A percentile compares a stretch with the other conserved stretches of the same genome.
These are phyloP conservation scores for Nicotiana paniculata DNA, from an alignment of 257 asterid genomes.

Conservation along the genomic window DNA sequence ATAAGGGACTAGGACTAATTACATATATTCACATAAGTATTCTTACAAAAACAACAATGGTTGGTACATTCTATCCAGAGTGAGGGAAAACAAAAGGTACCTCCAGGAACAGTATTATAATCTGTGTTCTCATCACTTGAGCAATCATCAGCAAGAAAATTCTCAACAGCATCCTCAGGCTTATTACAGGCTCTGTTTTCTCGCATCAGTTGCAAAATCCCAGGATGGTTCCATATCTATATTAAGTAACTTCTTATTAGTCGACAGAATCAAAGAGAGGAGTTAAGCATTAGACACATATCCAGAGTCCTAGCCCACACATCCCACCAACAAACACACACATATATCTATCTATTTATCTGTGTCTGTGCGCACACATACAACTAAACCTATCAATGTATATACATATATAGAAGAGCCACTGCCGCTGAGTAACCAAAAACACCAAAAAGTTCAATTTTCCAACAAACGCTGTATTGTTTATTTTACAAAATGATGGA, in stretches of 20 bases:
- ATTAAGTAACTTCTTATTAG: slow-evolving; percentile 8
- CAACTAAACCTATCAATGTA: background rate
- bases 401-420: background rate
- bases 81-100: slow-evolving; percentile 28
- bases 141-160: slow-evolving; percentile 64
- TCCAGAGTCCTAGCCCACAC: background rate
- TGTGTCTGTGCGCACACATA: background rate
- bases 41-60: background rate
- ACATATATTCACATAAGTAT: too few relatives aligned
- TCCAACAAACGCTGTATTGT: background rate
- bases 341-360: background rate
- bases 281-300: background rate
- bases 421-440: background rate
- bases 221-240: slow-evolving; percentile 99
- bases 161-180: slow-evolving; percentile 62
- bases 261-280: background rate
- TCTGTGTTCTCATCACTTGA: slow-evolving; percentile 83
- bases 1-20: too few relatives aligned
- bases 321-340: background rate
- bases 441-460: background rate
- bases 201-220: slow-evolving; percentile 77
- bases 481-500: background rate
- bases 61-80: background rate
- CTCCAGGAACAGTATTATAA: slow-evolving; percentile 69
- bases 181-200: slow-evolving; percentile 60